Evolutionary conservation across 2,329 filamentous ascomycete genomes (phyloP).

Genomic region (Claviceps purpurea): DNA sequence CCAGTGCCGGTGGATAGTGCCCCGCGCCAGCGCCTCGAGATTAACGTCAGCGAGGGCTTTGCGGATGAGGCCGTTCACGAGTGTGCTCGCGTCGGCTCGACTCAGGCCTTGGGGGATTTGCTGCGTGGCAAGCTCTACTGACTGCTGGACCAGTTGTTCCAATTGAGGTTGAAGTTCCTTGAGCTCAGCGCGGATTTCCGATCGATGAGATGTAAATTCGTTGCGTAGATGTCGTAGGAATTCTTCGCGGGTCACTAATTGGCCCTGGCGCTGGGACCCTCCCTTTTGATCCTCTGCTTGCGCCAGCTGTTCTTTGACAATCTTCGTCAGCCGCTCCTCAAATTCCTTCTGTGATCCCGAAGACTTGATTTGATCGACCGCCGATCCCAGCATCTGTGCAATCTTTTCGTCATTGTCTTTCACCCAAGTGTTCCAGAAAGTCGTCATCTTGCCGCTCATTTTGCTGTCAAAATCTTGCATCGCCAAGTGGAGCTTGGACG

Average conservation of each 20-base stretch:
- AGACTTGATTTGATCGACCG: slow-evolving; percentile 21
- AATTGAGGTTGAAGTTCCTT: slow-evolving; percentile 22
- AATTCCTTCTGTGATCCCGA: slow-evolving; percentile 21
- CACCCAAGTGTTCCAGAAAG: slow-evolving; percentile 39
- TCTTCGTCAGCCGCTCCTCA: slow-evolving; percentile 21
- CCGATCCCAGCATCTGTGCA: slow-evolving; percentile 16
- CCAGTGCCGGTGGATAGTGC: slow-evolving; percentile 31
- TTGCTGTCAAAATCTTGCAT: slow-evolving; percentile 13
- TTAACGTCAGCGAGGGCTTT: slow-evolving; percentile 31
- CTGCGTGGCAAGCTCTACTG: slow-evolving; percentile 15
- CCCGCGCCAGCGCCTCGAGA: slow-evolving; percentile 32
- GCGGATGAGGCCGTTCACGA: slow-evolving; percentile 28
- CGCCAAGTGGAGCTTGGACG: slow-evolving; percentile 14
- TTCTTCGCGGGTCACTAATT: slow-evolving; percentile 32
- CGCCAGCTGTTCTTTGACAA: slow-evolving; percentile 23
- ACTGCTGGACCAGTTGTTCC: slow-evolving; percentile 18
- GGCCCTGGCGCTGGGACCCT: slow-evolving; percentile 12
- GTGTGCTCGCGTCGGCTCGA: slow-evolving; percentile 24
- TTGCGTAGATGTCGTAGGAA: slow-evolving; percentile 31
- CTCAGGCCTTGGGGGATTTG: slow-evolving; percentile 20
- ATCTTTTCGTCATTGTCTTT: slow-evolving; percentile 32
- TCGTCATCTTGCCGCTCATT: slow-evolving; percentile 20
- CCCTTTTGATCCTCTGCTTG: slow-evolving; percentile 11
- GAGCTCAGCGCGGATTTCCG: slow-evolving; percentile 28
- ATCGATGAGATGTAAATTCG: slow-evolving; percentile 24